Conservation (phyloP, 306 rosid species). For the Sesbania bispinosa region DNA sequence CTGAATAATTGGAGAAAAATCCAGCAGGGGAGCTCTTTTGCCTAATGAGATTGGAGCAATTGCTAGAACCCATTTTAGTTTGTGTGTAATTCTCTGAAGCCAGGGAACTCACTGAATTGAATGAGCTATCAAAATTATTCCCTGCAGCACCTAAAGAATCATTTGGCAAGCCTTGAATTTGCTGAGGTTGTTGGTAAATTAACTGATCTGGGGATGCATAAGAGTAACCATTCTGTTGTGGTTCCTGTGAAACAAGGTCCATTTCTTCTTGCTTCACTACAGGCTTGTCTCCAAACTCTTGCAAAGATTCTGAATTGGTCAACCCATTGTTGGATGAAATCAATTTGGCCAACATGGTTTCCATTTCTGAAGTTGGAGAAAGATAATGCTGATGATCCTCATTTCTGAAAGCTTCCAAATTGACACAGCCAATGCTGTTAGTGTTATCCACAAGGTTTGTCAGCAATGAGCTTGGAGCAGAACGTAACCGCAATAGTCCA, state of each 20-base stretch:
- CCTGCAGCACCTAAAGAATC: constrained; percentile 1
- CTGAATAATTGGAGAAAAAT: constrained; percentile 44
- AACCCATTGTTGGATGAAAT: constrained; percentile 38
- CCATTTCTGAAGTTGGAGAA: constrained; percentile 59
- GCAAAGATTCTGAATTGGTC: constrained; percentile 23
- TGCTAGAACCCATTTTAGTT: constrained; percentile 31
- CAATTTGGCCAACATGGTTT: constrained; percentile 44
- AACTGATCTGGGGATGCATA: constrained; percentile 38
- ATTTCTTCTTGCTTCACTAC: constrained; percentile 55
- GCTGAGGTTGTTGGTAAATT: constrained; percentile 39
- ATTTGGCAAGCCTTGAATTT: constrained; percentile 31
- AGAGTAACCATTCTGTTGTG: constrained; percentile 32
- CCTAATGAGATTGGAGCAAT: constrained; percentile 52
- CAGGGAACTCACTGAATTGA: constrained; percentile 24
- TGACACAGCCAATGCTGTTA: constrained; percentile 15
- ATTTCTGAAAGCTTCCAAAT: constrained; percentile 31
- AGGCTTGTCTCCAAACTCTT: constrained; percentile 18
- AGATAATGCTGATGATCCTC: constrained; percentile 26
- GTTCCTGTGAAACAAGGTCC: constrained; percentile 40
- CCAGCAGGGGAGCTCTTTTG: constrained; percentile 76
- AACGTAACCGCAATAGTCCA: constrained; percentile 42
- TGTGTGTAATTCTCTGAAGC: constrained; percentile 35
- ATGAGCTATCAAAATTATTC: constrained; percentile 38
- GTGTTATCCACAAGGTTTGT: constrained; percentile 30
- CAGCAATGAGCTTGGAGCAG: constrained; percentile 58